Conservation (phyloP, 2,329 filamentous ascomycete genomes). For the Sporothrix humicola region DNA sequence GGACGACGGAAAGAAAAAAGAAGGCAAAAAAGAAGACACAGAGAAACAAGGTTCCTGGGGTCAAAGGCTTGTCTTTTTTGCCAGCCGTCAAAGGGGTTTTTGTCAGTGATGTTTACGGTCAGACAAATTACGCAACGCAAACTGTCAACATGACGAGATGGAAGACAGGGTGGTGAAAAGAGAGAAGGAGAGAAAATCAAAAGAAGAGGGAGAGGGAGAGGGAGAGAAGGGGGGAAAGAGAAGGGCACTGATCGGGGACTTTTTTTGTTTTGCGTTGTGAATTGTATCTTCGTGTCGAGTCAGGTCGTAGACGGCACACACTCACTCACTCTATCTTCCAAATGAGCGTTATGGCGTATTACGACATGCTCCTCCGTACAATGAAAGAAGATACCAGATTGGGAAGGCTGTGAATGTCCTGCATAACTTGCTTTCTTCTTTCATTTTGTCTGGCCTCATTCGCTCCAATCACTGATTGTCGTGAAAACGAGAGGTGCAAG, state of each 20-base stretch:
- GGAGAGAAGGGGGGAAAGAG: background rate
- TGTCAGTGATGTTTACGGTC: background rate
- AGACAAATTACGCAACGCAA: constrained; percentile 22
- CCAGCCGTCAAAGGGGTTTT: constrained; percentile 1
- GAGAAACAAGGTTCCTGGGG: background rate
- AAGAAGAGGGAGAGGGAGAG: background rate
- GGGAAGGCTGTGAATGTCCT: background rate
- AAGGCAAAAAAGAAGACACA: background rate
- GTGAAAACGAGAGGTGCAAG: background rate
- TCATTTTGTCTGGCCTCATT: background rate
- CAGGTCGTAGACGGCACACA: background rate
- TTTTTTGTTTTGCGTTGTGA: background rate
- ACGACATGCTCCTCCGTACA: background rate
- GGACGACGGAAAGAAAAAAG: background rate
- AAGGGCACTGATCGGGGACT: background rate
- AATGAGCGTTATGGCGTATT: no score
- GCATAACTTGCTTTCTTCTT: background rate
- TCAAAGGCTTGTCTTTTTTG: background rate
- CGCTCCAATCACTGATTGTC: background rate
- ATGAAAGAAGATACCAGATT: background rate
- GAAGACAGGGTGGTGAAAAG: background rate
- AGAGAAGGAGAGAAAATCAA: background rate
- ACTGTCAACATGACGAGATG: background rate
- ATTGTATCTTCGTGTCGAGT: constrained; percentile 2
- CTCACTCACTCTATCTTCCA: background rate